Conservation (phyloP, 768 basidiomycete genomes). For the Pisolithus sp. region DNA sequence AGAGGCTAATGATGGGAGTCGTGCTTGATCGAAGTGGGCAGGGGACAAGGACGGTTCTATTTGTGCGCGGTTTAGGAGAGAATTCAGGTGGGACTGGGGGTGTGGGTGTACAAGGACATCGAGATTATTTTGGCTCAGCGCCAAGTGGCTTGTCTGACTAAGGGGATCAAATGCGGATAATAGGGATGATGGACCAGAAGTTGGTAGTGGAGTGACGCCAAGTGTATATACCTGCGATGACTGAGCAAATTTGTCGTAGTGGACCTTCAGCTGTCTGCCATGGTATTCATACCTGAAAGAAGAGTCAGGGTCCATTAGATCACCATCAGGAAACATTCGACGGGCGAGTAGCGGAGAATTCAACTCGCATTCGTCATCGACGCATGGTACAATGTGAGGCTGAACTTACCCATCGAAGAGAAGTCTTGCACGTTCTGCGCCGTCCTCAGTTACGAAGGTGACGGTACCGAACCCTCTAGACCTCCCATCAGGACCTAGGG, state of each 20-base stretch:
- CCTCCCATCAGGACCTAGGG: slow-evolving; percentile 79
- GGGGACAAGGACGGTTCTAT: slow-evolving; percentile 12
- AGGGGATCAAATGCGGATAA: slow-evolving; percentile 17
- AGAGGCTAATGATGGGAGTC: slow-evolving; percentile 15
- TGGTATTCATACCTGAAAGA: slow-evolving; percentile 74
- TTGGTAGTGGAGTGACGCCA: slow-evolving; percentile 17
- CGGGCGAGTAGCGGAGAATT: background rate
- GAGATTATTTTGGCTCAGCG: slow-evolving; percentile 12
- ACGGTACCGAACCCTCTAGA: slow-evolving; percentile 93
- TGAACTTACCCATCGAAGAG: slow-evolving; percentile 84
- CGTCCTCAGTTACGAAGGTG: slow-evolving; percentile 72
- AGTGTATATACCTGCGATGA: slow-evolving; percentile 23
- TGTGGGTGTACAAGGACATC: slow-evolving; percentile 18
- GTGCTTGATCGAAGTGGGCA: slow-evolving; percentile 22
- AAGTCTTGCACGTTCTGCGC: slow-evolving; percentile 76
- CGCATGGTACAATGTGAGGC: background rate
- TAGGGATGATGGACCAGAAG: slow-evolving; percentile 6
- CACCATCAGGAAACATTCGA: background rate
- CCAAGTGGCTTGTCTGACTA: slow-evolving; percentile 15
- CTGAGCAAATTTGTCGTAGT: slow-evolving; percentile 77
- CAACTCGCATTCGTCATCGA: background rate
- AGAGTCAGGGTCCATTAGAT: slow-evolving; percentile 5
- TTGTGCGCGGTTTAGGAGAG: background rate
- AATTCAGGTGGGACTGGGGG: slow-evolving; percentile 22
- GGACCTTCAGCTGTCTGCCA: slow-evolving; percentile 82